Base-by-base conservation (phyloP, 768 basidiomycete genomes). In the Lepiota venenata region DNA sequence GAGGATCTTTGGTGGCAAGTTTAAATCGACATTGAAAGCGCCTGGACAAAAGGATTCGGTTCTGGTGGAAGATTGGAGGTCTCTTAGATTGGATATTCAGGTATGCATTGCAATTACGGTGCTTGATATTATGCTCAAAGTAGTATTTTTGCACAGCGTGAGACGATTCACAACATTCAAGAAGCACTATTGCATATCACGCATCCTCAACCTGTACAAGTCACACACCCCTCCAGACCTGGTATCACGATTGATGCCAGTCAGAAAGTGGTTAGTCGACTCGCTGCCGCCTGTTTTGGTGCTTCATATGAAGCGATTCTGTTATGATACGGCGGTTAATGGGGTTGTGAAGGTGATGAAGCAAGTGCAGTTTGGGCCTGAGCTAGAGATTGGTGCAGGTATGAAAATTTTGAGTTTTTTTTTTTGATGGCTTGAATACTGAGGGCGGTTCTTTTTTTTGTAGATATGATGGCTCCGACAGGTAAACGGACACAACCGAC, bases 1-100 rank as follows among this genome's bases (percentile, higher is more conserved):
- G 0, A 77, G 88, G 21, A 90, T 99, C 55, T 99, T 99, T 61
- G 93, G 94, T 25, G 94, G 96, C 32, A 92, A 91, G 64, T 88
- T 94, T 71, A 83, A 93, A 16, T 90, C 91, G 20, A 87, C 91
- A 1, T 73, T 98, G 2, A 81, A 83, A 38, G 85, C 85, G 6
- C 91, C 92, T 1, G 83, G 87, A 12, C 85, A 91, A 62, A 86
- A 86, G 59, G 95, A 98, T 64, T 90, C 88, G 1, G 86, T 91
- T 21, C 82, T 92, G 21, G 79, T 95, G 14, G 95, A 98, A 68
- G 94, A 94, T 50, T 98, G 94, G 86, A 82, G 93, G 56, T 85
- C 89, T 6, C 68, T 99, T 15, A 79, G 90, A 56, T 73, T 99
- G 5, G 95, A 98, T 66, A 96, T 98, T 37, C 88, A 93, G 76